Percentiles rank a stretch among this genome's conserved stretches.
phyloP scores from a whole-genome alignment of 805 yeast species.

The Brettanomyces naardenensis region DNA sequence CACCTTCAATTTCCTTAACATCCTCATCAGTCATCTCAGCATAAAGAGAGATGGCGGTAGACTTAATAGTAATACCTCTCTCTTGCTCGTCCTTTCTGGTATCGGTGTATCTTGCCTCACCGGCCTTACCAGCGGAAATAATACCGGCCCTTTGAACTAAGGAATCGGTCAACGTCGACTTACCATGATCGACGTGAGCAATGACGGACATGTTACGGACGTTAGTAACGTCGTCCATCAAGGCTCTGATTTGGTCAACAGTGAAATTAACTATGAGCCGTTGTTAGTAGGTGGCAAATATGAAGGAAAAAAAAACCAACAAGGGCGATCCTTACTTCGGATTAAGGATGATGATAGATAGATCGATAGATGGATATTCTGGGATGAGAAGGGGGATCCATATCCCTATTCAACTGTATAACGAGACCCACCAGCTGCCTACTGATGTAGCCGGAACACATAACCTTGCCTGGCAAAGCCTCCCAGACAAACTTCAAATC shows the following conservation, averaged over 20 bases:
- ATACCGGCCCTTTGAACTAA: constrained; percentile 99
- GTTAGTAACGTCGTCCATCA: constrained; percentile 99
- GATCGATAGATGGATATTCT: too few species aligned
- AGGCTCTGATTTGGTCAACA: constrained; percentile 90
- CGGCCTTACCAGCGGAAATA: constrained; percentile 99
- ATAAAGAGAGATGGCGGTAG: constrained; percentile 95
- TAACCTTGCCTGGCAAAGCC: too few species aligned
- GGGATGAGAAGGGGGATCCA: too few species aligned
- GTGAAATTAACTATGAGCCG: constrained; percentile 48
- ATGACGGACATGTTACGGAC: constrained; percentile 99
- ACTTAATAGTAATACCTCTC: constrained; percentile 99
- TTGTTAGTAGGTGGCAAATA: too few species aligned
- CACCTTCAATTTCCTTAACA: constrained; percentile 83
- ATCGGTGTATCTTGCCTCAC: constrained; percentile 99
- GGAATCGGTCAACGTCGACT: constrained; percentile 98
- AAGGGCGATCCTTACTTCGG: too few species aligned
- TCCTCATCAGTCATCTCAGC: constrained; percentile 83
- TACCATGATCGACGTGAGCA: constrained; percentile 99
- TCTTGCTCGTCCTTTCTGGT: constrained; percentile 99
- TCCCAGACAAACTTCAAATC: too few species aligned
- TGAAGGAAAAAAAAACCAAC: too few species aligned
- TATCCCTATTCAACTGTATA: too few species aligned
- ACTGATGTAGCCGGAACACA: too few species aligned
- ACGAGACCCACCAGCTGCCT: too few species aligned
- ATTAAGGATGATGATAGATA: too few species aligned